A percentile compares a stretch with the other conserved stretches of the same genome.
Evolutionary conservation across 1,284 basidiomycete genomes (phyloP).

Genomic region (Heterobasidion irregulare): DNA sequence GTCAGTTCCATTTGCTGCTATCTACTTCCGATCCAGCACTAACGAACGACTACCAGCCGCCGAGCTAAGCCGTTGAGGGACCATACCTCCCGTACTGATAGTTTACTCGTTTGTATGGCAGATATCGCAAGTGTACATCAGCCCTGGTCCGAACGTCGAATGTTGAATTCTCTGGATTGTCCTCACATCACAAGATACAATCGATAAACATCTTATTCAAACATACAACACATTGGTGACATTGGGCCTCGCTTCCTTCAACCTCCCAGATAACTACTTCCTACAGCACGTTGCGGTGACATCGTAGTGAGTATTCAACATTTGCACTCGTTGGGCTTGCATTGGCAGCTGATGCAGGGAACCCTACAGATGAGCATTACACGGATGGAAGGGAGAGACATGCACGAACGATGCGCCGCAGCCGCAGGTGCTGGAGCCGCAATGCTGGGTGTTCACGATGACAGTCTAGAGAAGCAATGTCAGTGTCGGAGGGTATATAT

Average conservation of each 20-base stretch:
- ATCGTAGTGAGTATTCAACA: slow-evolving; percentile 25
- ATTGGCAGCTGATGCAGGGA: slow-evolving; percentile 32
- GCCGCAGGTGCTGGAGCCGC: slow-evolving; percentile 39
- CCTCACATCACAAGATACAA: background rate
- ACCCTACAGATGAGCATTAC: background rate
- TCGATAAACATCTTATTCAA: background rate
- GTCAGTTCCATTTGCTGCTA: slow-evolving; percentile 26
- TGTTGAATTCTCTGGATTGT: too few relatives aligned
- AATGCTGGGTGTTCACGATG: slow-evolving; percentile 33
- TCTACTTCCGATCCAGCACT: background rate
- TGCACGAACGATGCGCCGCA: slow-evolving; percentile 40
- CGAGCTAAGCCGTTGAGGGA: too few relatives aligned
- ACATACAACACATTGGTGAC: background rate
- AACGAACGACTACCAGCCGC: too few relatives aligned
- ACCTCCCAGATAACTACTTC: too few relatives aligned
- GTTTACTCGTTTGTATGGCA: too few relatives aligned
- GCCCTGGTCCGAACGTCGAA: too few relatives aligned
- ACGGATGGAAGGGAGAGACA: background rate
- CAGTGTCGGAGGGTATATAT: background rate
- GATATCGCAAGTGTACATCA: too few relatives aligned
- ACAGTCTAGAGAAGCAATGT: background rate
- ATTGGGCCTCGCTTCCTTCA: background rate
- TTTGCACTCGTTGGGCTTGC: slow-evolving; percentile 44
- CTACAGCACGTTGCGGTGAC: background rate
- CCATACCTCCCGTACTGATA: too few relatives aligned